phyloP scores from a whole-genome alignment of 768 basidiomycete species.

The Termitomyces sp. region DNA sequence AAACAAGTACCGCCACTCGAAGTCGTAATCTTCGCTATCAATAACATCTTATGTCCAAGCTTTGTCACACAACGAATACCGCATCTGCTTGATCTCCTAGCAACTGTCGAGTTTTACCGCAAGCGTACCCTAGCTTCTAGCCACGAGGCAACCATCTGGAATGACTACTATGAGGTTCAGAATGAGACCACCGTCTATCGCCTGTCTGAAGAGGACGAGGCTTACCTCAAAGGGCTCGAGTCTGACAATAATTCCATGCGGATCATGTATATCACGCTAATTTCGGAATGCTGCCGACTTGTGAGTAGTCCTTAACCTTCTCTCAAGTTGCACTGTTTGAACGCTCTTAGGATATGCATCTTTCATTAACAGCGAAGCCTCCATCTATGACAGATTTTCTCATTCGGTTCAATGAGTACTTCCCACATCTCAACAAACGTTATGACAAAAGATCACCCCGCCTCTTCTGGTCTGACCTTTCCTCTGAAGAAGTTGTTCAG shows the following conservation, averaged over 20 bases:
- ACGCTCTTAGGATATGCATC: slow-evolving; percentile 27
- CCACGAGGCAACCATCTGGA: slow-evolving; percentile 21
- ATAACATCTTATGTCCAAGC: slow-evolving; percentile 25
- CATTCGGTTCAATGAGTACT: slow-evolving; percentile 39
- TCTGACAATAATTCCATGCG: slow-evolving; percentile 17
- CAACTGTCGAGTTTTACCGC: slow-evolving; percentile 35
- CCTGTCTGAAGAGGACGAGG: slow-evolving; percentile 16
- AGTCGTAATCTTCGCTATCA: slow-evolving; percentile 26
- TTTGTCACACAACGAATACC: slow-evolving; percentile 21
- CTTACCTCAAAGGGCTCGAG: slow-evolving; percentile 17
- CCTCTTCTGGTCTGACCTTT: slow-evolving; percentile 24
- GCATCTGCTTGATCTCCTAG: slow-evolving; percentile 31
- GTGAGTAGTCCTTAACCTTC: slow-evolving; percentile 17
- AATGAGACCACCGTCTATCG: slow-evolving; percentile 7
- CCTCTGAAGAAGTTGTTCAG: slow-evolving; percentile 16
- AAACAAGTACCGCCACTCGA: slow-evolving; percentile 24
- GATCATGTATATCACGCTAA: slow-evolving; percentile 27
- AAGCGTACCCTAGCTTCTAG: slow-evolving; percentile 22
- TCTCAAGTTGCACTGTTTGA: not conserved
- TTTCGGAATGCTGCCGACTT: slow-evolving; percentile 22
- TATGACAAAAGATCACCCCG: slow-evolving; percentile 16
- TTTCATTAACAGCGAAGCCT: slow-evolving; percentile 24
- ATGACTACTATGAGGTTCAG: slow-evolving; percentile 22
- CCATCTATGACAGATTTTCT: slow-evolving; percentile 29
- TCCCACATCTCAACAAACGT: slow-evolving; percentile 25